Evolutionary conservation across 331 rosid species (phyloP).

Genomic region (Acacia pycnantha): DNA sequence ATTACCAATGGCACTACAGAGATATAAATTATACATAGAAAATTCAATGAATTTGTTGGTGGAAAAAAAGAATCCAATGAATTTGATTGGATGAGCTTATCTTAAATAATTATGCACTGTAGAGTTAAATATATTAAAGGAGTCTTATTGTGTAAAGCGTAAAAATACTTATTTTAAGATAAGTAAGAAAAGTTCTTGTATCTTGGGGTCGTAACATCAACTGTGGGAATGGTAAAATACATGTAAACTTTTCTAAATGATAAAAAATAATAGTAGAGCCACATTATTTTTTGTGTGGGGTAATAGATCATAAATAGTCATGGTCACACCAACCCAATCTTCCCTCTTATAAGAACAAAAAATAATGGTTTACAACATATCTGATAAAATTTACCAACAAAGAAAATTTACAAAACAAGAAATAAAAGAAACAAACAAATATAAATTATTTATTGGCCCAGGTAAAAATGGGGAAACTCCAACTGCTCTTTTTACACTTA

Average conservation of each 20-base stretch:
- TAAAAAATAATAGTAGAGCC: background rate
- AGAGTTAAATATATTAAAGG: too few species aligned
- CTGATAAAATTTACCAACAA: conserved; percentile 38
- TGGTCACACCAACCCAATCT: conserved; percentile 50
- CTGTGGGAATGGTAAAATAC: background rate
- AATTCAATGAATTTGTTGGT: too few species aligned
- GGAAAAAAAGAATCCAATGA: too few species aligned
- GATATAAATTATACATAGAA: background rate
- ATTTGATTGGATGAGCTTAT: too few species aligned
- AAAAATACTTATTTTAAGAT: background rate
- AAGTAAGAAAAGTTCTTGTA: background rate
- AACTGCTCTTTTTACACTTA: conserved; percentile 84
- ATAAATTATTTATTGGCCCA: conserved; percentile 14
- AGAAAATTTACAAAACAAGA: background rate
- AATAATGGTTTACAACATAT: conserved; percentile 53
- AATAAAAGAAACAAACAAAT: conserved; percentile 24
- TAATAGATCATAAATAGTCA: background rate
- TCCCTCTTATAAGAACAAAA: conserved; percentile 54
- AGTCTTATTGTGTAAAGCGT: too few species aligned
- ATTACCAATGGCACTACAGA: background rate
- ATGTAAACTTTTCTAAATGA: background rate
- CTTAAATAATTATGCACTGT: too few species aligned
- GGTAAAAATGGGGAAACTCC: conserved; percentile 24
- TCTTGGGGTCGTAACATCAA: background rate
- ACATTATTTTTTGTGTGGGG: background rate